Evolutionary conservation across 306 rosid species (phyloP).

Genomic region (Urtica urens): DNA sequence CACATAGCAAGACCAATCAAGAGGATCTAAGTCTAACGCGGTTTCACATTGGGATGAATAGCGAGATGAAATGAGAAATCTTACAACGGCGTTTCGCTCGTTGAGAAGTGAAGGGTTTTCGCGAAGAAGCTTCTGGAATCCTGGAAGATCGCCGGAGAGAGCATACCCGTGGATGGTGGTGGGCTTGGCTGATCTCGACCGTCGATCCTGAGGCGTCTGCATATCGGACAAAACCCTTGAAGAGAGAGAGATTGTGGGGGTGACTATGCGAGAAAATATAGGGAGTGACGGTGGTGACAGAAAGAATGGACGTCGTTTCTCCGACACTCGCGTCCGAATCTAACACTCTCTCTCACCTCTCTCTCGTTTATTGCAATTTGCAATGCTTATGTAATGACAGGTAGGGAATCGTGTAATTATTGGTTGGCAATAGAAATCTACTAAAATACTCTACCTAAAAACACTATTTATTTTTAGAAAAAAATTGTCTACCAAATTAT

Average conservation of each 20-base stretch:
- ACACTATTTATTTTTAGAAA: no score
- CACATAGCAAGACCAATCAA: no score
- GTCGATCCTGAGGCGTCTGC: slow-evolving; percentile 55
- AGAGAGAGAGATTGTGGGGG: slow-evolving; percentile 5
- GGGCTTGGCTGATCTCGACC: slow-evolving; percentile 57
- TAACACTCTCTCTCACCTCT: neutral
- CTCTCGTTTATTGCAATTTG: neutral
- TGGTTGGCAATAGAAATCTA: no score
- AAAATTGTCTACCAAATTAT: no score
- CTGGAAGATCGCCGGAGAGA: slow-evolving; percentile 60
- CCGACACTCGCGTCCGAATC: slow-evolving; percentile 20
- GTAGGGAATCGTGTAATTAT: no score
- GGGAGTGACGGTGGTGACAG: neutral
- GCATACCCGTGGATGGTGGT: slow-evolving; percentile 68
- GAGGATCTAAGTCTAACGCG: no score
- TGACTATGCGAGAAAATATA: neutral
- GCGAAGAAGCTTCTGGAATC: slow-evolving; percentile 64
- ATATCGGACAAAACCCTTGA: slow-evolving; percentile 18
- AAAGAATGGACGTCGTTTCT: neutral
- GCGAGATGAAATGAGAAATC: no score
- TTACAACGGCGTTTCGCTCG: slow-evolving; percentile 67
- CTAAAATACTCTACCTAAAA: no score
- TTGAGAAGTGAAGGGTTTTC: slow-evolving; percentile 69
- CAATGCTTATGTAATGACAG: neutral
- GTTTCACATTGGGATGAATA: no score